Evolutionary conservation across 164 flowering plant genomes (phyloP), one percentile per base, ranked within the genome.

Genomic region (Stephania cephalantha): DNA sequence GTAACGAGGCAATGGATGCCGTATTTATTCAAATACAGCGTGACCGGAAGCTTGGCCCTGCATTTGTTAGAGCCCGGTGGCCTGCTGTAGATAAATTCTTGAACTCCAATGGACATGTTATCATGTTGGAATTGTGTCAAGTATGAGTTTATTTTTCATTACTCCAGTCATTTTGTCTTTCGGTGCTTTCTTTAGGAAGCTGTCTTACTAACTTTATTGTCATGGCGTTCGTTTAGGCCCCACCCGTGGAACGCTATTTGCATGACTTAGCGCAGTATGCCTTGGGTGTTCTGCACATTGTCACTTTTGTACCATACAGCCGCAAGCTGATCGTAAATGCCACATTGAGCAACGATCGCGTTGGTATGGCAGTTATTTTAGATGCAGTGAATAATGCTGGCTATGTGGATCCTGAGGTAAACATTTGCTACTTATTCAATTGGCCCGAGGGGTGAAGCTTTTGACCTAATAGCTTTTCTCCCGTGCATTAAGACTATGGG

Each of bases 191-290:
- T 25, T 29, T 25, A 6, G 20, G 53, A 7, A 15, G 25, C 72
- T 53, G 50, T 29, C 8, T 78, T 45, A 69, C 11, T 71, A 69
- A 22, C 61, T 67, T 61, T 29, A 75, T 9, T 61, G 25, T 18
- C 25, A 18, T 61, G n/a, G 1, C 20, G 18, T 69, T 31, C 55
- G 10, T 83, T 76, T 79, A 95, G 99, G 98, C 96, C 68, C 98
- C 98, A 42, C 88, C 98, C n/a, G 95, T 84, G 75, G 99, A 95
- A 69, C 92, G 99, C 12, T 94, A 92, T 81, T 83, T 95, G 90
- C 98, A 90, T 76, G 99, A 95, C 78, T 84, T 94, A 86, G 97
- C 91, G 82, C 99, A 95, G 79, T 94, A 93, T 89, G 97, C 99
- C n/a, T 82, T 95, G 81, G 97, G 98, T 80, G 94, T 95, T 73